Evolutionary conservation across 179 eudicot genomes (phyloP), one percentile per base, ranked within the genome.

Genomic region (Spergularia azorica): DNA sequence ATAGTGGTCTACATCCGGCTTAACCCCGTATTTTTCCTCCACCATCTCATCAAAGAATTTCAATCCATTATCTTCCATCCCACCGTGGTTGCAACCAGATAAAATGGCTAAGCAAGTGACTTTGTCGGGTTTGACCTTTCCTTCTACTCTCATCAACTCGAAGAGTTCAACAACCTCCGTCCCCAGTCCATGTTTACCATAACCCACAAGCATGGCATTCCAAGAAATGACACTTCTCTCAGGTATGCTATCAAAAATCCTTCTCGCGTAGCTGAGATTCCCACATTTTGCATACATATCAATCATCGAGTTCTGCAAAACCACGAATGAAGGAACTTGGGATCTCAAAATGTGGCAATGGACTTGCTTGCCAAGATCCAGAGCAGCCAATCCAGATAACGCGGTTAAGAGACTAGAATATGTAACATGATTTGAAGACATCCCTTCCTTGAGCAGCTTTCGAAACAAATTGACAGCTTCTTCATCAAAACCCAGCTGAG

Each of bases 391-490:
- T 72, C 88, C 86, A 60, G 88, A 94, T 75, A 92, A 81, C 61
- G 97, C 89, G 68, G 91, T 90, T 77, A 92, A 79, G 64, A 92
- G 77, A 79, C 94, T 88, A 20, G 91, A 84, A 74, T 89, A 94
- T 48, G 98, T 92, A 64, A 85, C 88, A 55, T 85, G 79, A 67
- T 85, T 85, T 36, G 88, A 85, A 64, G 21, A 63, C 88, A 85
- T 80, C 56, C 88, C 88, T 73, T 78, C 84, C 59, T 59, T 73
- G 41, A 76, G 80, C 46, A 85, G 63, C 71, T 26, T 81, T 41
- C 84, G 83, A 70, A 78, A 85, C 63, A 85, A 51, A 68, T 68
- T 80, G 41, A 85, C 79, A 6, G 88, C 88, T 75, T 85, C 84
- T 76, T 76, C 80, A 72, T 85, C 88, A 61, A 83, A 79, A 73